Evolutionary conservation across 495 filamentous ascomycete genomes (phyloP).

Genomic region (Neurospora sp.): DNA sequence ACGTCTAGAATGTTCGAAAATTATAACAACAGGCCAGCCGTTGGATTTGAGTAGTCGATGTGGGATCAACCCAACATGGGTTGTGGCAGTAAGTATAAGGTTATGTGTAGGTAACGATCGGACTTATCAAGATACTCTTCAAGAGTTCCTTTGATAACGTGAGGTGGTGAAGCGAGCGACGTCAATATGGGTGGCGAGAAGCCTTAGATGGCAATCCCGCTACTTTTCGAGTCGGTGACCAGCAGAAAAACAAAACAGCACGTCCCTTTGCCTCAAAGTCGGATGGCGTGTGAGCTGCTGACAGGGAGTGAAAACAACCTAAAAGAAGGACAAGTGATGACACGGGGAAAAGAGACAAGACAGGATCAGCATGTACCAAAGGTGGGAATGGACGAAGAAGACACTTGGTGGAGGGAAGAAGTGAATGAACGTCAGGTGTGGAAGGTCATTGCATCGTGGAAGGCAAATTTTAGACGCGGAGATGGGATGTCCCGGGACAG

Average conservation of each 20-base stretch:
- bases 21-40: conserved; percentile 27
- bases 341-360: background rate
- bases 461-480: conserved; percentile 13
- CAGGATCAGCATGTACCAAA: background rate
- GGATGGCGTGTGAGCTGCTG: background rate
- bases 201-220: background rate
- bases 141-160: conserved; percentile 1
- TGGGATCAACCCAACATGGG: conserved; percentile 27
- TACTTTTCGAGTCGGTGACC: background rate
- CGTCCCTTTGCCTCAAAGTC: background rate
- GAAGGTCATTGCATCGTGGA: background rate
- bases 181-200: background rate
- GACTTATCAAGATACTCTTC: background rate
- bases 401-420: background rate
- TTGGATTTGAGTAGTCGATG: conserved; percentile 9
- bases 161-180: background rate
- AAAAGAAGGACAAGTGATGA: background rate
- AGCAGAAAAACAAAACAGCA: background rate
- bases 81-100: background rate
- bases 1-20: conserved; percentile 4
- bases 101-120: conserved; percentile 7
- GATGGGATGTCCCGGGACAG: conserved; percentile 5
- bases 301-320: background rate
- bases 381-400: background rate
- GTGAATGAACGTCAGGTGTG: background rate